Conservation (phyloP, 257 asterid genomes). For the Voacanga thouarsii region DNA sequence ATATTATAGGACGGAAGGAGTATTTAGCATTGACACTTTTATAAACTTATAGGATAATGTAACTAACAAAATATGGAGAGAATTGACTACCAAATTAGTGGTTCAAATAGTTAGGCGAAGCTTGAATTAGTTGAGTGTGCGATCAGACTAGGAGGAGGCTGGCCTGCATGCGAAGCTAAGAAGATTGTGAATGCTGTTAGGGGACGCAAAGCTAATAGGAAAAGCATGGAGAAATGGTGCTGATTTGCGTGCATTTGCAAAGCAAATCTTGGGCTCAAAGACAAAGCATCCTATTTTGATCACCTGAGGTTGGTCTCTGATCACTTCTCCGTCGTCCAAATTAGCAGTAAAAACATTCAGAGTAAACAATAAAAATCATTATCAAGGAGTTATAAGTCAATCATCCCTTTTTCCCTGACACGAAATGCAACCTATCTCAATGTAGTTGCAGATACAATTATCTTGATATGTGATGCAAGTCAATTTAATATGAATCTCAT, state of each 20-base stretch:
- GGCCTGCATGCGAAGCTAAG: not conserved
- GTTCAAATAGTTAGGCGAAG: too few species aligned
- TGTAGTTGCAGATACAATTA: not conserved
- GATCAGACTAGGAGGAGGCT: not conserved
- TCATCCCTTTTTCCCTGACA: not conserved
- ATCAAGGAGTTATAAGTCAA: not conserved
- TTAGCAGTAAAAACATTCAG: not conserved
- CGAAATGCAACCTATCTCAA: not conserved
- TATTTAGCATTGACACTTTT: too few species aligned
- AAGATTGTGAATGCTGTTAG: not conserved
- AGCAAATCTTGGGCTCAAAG: not conserved
- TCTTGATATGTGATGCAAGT: not conserved
- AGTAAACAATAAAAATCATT: not conserved
- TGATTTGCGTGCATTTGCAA: not conserved
- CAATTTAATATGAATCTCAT: too few species aligned
- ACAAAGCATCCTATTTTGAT: too few species aligned
- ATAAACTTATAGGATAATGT: too few species aligned
- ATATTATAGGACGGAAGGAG: too few species aligned
- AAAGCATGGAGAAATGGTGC: not conserved
- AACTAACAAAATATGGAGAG: too few species aligned
- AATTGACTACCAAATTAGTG: too few species aligned
- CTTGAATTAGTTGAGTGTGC: too few species aligned
- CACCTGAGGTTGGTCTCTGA: not conserved
- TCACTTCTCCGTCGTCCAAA: not conserved
- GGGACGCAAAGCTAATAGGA: slow-evolving; percentile 5